Conservation (phyloP, 345 rosid species). For the Erodium maritimum region DNA sequence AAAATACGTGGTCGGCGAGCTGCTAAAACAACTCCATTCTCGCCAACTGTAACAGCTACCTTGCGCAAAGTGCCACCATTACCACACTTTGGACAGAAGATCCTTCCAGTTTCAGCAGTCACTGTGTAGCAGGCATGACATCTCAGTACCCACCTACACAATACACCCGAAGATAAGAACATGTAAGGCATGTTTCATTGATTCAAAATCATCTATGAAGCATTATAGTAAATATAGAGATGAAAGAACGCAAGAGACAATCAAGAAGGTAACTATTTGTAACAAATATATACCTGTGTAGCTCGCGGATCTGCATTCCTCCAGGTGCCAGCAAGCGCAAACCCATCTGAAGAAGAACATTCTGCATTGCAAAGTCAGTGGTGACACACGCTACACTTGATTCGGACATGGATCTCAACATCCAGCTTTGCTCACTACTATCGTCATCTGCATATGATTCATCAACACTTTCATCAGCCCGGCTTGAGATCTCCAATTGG, state of each 20-base stretch:
- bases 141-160: slow-evolving; percentile 70
- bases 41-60: slow-evolving; percentile 75
- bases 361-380: slow-evolving; percentile 92
- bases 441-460: slow-evolving; percentile 50
- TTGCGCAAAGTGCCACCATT: slow-evolving; percentile 86
- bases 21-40: slow-evolving; percentile 58
- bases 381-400: slow-evolving; percentile 94
- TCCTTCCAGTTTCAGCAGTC: slow-evolving; percentile 72
- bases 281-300: slow-evolving; percentile 48
- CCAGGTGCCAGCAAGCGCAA: slow-evolving; percentile 81
- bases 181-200: background rate
- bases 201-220: background rate
- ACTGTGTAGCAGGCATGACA: slow-evolving; percentile 94
- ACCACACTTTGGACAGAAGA: slow-evolving; percentile 91
- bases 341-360: slow-evolving; percentile 93
- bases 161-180: background rate
- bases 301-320: slow-evolving; percentile 81
- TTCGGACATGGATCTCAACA: slow-evolving; percentile 73
- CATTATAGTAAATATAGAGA: background rate
- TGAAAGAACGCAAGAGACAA: background rate
- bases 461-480: slow-evolving; percentile 40
- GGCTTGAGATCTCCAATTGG: slow-evolving; percentile 37
- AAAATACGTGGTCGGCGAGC: slow-evolving; percentile 54
- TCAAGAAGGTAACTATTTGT: background rate
- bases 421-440: slow-evolving; percentile 82